Base-by-base conservation (phyloP, 257 asterid genomes). In the Nicotiana tomentosiformis region DNA sequence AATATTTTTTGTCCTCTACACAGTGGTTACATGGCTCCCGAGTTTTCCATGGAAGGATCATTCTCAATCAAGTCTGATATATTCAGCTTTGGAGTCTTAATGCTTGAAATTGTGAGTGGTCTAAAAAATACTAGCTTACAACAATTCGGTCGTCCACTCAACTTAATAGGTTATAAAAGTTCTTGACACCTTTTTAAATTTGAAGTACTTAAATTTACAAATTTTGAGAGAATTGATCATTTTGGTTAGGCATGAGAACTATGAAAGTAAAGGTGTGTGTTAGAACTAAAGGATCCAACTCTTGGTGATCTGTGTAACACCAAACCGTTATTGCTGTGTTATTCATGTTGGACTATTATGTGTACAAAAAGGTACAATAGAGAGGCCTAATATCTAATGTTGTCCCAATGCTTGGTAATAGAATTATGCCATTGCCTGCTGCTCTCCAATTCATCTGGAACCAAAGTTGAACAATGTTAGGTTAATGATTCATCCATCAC, bases 21-120 rank as follows among this genome's bases (percentile, higher is more conserved):
- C 77, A 92, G 95, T 76, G 94, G 97, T 46, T 93, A 90, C 87
- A 92, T 92, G 93, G 91, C 97, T 23, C 96, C 95, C 0, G 93
- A 93, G 87, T 92, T 90, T 18, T 95, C 92, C 0, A 90, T 90
- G 91, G 90, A 92, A 30, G 98, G 98, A 3, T 88, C 87, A 7
- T 92, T 91, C 82, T 93, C 93, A 0, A 85, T 81, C 9, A 92
- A 92, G 83, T 93, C 97, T 1, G 95, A 92, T 30, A 89, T 92
- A 51, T 91, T 88, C 78, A 92, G 97, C 33, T 92, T 89, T 62
- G 94, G 93, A 16, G 90, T 93, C 72, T 65, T 91, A 58, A 32
- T 90, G 10, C 90, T 90, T 12, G 93, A 91, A 86, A 90, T 90
- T 80, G 91, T 87, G 80, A 91, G 91, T 57, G 95, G 96, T 84